Percentiles rank a stretch among this genome's conserved stretches.
Evolutionary conservation across 108 stramenopile genomes (phyloP).

Genomic region (Cyclotella kingstonii): DNA sequence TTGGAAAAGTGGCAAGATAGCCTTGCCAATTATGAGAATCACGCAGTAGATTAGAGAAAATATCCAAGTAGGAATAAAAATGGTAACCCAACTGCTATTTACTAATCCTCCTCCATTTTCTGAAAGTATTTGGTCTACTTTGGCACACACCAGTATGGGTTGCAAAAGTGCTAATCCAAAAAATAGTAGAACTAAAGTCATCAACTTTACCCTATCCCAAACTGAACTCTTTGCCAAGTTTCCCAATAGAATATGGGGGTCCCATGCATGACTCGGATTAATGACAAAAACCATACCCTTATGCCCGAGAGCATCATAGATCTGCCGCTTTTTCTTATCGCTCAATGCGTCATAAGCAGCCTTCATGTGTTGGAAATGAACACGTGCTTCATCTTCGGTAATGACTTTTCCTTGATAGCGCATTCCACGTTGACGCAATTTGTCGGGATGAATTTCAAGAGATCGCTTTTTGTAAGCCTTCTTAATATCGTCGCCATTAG

Average conservation of each 20-base stretch:
- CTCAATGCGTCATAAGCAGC: conserved; percentile 67
- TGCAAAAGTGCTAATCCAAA: conserved; percentile 58
- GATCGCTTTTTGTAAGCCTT: conserved; percentile 78
- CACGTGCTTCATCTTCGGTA: conserved; percentile 58
- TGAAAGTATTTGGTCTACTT: conserved; percentile 67
- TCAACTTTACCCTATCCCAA: conserved; percentile 58
- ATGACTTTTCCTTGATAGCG: conserved; percentile 31
- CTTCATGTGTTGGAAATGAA: conserved; percentile 72
- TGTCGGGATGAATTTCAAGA: conserved; percentile 79
- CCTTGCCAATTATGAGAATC: conserved; percentile 36
- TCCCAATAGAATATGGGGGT: conserved; percentile 59
- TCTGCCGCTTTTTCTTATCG: conserved; percentile 57
- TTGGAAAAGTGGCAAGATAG: conserved; percentile 37
- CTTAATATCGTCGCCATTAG: conserved; percentile 67
- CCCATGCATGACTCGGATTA: conserved; percentile 40
- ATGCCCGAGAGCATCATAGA: conserved; percentile 52
- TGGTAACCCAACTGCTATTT: conserved; percentile 51
- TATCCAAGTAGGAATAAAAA: conserved; percentile 69
- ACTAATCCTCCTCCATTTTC: conserved; percentile 48
- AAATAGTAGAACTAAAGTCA: conserved; percentile 44
- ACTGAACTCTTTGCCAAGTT: conserved; percentile 58
- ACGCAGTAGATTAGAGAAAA: conserved; percentile 40
- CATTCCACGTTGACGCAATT: conserved; percentile 74
- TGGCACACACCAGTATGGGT: conserved; percentile 73
- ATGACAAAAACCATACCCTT: conserved; percentile 40